Base-by-base conservation (phyloP, 2,329 filamentous ascomycete species). In the Zelopaecilomyces penicillatus region DNA sequence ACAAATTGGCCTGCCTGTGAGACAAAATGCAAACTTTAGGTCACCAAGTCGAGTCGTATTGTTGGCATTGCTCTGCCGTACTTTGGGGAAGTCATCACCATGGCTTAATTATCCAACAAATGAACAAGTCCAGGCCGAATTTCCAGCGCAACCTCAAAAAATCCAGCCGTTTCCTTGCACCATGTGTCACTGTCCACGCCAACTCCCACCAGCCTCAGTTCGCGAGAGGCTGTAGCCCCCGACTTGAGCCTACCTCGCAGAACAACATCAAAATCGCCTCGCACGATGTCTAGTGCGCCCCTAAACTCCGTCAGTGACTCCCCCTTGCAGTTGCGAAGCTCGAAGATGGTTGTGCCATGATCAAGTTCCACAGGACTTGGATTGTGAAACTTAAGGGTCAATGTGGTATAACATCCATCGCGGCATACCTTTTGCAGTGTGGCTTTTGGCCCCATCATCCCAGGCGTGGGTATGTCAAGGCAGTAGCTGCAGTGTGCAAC, bases 361-460 rank as follows among this genome's bases (percentile, higher is more conserved):
- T 60, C 54, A 5, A 66, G 54, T 46, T 63, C 61, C 30, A 64
- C 52, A 4, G 57, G 54, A 12, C 60, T 60, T 8, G 53, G 51
- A 48, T 62, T 66, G 12, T 46, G 41, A 32, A 64, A 45, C 40
- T 44, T 50, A 37, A 66, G 48, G 5, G 37, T 47, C 36, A 51
- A 43, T 9, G 46, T 48, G 34, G 61, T 48, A 19, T 42, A 19
- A 8, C 51, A 39, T 3, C 43, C 50, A 4, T 39, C 41, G 27
- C 51, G 46, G 19, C 54, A 50, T 30, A 56, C 37, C n/a, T 46
- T 52, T 28, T 50, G 52, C n/a, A 61, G 41, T 26, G 44, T 43
- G 26, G 56, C 42, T 31, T 45, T 45, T 12, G 54, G 57, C 3
- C 58, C 55, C 9, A 44, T 48, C 55, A 64, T 59, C 4, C 55